These are phyloP conservation scores for Vitis labrusca DNA, from an alignment of 164 flowering plant species.

Conservation along the genomic window DNA sequence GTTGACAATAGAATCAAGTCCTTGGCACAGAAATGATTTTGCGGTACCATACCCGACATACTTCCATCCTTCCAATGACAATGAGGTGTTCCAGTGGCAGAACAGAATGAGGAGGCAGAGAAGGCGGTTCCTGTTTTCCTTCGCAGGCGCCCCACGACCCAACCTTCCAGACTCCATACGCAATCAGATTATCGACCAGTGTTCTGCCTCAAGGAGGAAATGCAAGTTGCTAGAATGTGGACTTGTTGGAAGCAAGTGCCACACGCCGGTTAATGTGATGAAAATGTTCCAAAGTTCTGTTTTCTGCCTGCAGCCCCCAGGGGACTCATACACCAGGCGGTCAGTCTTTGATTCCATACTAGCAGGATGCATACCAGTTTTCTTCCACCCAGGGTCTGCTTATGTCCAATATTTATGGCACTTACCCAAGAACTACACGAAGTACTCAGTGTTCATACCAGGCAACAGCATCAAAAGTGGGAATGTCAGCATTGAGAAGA, in stretches of 20 bases:
- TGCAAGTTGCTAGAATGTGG: slow-evolving; percentile 53
- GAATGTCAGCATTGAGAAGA: slow-evolving; percentile 40
- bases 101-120: slow-evolving; percentile 44
- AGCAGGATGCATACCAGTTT: slow-evolving; percentile 81
- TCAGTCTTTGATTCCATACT: slow-evolving; percentile 71
- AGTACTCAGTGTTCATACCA: slow-evolving; percentile 65
- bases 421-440: slow-evolving; percentile 44
- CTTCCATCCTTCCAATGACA: slow-evolving; percentile 66
- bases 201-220: slow-evolving; percentile 34
- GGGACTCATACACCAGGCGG: slow-evolving; percentile 67
- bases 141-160: slow-evolving; percentile 67
- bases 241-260: slow-evolving; percentile 34
- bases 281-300: slow-evolving; percentile 53
- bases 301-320: slow-evolving; percentile 77
- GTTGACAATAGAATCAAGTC: slow-evolving; percentile 57
- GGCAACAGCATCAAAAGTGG: slow-evolving; percentile 34
- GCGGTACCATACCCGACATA: slow-evolving; percentile 80
- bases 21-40: slow-evolving; percentile 51
- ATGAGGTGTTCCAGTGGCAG: slow-evolving; percentile 57
- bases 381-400: slow-evolving; percentile 76
- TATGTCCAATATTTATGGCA: slow-evolving; percentile 78
- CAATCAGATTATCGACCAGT: slow-evolving; percentile 53
- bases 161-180: slow-evolving; percentile 38
- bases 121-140: slow-evolving; percentile 45
- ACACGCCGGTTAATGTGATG: slow-evolving; percentile 47